These are phyloP conservation scores for Ormosia semicastrata DNA, from an alignment of 306 rosid genomes.

Conservation along the genomic window DNA sequence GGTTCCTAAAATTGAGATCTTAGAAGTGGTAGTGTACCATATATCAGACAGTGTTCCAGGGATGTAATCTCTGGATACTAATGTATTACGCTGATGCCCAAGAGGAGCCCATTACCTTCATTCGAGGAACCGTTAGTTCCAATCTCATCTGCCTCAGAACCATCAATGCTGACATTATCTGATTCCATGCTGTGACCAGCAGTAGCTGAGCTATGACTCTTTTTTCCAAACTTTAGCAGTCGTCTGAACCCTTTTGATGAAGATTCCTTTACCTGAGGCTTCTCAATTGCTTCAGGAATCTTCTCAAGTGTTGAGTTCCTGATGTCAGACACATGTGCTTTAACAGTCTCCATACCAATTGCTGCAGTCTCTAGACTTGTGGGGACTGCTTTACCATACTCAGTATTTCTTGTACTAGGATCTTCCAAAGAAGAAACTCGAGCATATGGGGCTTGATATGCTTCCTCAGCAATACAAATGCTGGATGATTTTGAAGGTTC, in stretches of 20 bases:
- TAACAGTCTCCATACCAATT: constrained; percentile 46
- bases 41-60: constrained; percentile 3
- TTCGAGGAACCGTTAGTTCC: constrained; percentile 46
- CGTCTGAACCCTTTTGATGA: constrained; percentile 75
- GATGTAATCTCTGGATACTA: background rate
- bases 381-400: constrained; percentile 62
- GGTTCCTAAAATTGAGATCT: background rate
- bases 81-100: background rate
- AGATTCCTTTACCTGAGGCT: constrained; percentile 73
- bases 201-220: constrained; percentile 67
- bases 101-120: constrained; percentile 66
- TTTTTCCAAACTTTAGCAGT: constrained; percentile 81
- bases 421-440: constrained; percentile 80
- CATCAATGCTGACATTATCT: constrained; percentile 52
- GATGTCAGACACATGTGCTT: constrained; percentile 53
- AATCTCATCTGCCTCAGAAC: constrained; percentile 64
- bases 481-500: constrained; percentile 49
- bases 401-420: constrained; percentile 70
- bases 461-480: constrained; percentile 34
- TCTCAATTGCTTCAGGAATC: constrained; percentile 86
- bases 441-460: constrained; percentile 70
- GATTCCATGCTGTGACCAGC: constrained; percentile 57
- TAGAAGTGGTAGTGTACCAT: background rate
- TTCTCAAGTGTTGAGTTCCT: constrained; percentile 67
- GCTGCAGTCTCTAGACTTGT: constrained; percentile 45